A percentile compares a stretch with the other conserved stretches of the same genome.
Conservation (phyloP, 2,329 filamentous ascomycete species). For the Cordyceps cicadae region DNA sequence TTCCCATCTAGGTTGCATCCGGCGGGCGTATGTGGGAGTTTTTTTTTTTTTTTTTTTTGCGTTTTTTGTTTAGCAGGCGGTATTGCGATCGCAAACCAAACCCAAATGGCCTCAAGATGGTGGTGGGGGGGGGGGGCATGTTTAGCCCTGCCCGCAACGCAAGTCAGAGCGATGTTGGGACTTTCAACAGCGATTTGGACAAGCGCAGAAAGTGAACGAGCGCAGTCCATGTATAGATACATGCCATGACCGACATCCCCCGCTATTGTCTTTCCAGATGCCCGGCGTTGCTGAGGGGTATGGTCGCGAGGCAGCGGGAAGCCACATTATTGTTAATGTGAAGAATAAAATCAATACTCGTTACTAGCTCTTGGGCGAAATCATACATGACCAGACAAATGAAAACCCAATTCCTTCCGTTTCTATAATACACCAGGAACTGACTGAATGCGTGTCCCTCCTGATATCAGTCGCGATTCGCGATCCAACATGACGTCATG, state of each 20-base stretch:
- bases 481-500: not conserved
- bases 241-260: no score
- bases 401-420: not conserved
- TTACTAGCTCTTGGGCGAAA: not conserved
- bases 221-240: not conserved
- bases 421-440: slow-evolving; percentile 7
- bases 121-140: no score
- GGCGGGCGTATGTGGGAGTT: not conserved
- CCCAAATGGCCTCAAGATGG: no score
- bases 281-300: not conserved
- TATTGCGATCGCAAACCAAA: no score
- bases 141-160: no score
- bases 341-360: not conserved
- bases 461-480: not conserved
- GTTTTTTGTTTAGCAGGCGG: not conserved
- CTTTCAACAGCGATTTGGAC: no score
- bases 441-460: not conserved
- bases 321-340: not conserved
- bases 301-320: not conserved
- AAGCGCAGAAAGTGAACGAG: not conserved
- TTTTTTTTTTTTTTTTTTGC: not conserved
- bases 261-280: not conserved
- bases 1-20: not conserved
- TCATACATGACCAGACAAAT: slow-evolving; percentile 6
- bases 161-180: no score